Conservation (phyloP, 2,329 filamentous ascomycete genomes). For the Periconia digitata region DNA sequence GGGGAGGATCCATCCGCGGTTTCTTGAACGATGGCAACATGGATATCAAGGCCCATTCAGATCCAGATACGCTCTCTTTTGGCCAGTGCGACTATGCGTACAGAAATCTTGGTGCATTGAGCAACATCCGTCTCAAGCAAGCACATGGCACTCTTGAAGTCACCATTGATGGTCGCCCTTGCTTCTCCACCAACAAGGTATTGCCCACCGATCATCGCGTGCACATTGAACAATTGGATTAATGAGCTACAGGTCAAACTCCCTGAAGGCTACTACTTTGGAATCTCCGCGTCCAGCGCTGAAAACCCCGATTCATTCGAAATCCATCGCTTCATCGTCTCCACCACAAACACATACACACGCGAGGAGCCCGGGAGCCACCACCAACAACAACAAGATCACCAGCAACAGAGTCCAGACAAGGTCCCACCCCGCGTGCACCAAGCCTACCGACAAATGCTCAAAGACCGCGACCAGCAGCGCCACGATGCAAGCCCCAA, state of each 20-base stretch:
- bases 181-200: constrained; percentile 77
- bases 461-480: constrained; percentile 25
- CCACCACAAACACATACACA: constrained; percentile 49
- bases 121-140: constrained; percentile 74
- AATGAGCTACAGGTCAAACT: constrained; percentile 62
- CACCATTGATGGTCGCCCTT: constrained; percentile 74
- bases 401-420: constrained; percentile 34
- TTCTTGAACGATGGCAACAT: constrained; percentile 90
- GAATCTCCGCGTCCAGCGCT: constrained; percentile 82
- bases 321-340: constrained; percentile 80
- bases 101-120: constrained; percentile 85
- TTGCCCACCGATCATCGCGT: constrained; percentile 1
- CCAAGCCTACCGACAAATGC: constrained; percentile 17
- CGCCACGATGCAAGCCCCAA: constrained; percentile 19
- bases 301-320: constrained; percentile 96
- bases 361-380: constrained; percentile 36
- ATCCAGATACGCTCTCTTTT: constrained; percentile 84
- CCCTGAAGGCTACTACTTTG: constrained; percentile 80
- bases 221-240: constrained; percentile 1
- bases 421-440: constrained; percentile 9
- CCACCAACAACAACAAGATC: constrained; percentile 27
- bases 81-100: constrained; percentile 90
- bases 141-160: constrained; percentile 70
- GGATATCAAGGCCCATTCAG: constrained; percentile 75
- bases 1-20: constrained; percentile 78